These are phyloP conservation scores for Colletotrichum caudatum DNA, from an alignment of 2,329 filamentous ascomycete genomes.

Conservation along the genomic window DNA sequence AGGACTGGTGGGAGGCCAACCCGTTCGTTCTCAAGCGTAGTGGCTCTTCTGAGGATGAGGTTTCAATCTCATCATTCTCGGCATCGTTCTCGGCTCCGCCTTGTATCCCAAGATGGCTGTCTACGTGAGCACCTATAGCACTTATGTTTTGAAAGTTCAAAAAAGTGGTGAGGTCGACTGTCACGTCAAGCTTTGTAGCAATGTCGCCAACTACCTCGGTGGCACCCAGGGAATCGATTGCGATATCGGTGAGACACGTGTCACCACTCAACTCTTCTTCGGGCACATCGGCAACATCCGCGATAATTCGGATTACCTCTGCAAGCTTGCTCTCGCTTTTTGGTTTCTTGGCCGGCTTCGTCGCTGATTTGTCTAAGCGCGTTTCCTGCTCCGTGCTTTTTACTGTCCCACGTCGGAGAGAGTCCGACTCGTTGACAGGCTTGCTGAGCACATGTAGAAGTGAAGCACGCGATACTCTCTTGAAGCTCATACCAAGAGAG, in stretches of 20 bases:
- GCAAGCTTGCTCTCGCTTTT: background rate
- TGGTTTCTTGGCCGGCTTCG: accelerated
- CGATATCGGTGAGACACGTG: background rate
- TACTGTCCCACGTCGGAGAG: accelerated
- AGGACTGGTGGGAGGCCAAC: no score
- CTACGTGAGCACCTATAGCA: slow-evolving; percentile 11
- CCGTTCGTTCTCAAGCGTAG: no score
- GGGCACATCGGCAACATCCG: slow-evolving; percentile 10
- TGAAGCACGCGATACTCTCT: background rate
- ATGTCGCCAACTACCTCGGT: slow-evolving; percentile 18
- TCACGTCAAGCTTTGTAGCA: background rate
- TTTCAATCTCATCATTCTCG: background rate
- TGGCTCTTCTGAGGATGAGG: background rate
- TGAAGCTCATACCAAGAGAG: slow-evolving; percentile 17
- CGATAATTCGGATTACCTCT: slow-evolving; percentile 7
- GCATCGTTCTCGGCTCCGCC: accelerated
- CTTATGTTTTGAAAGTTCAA: slow-evolving; percentile 2
- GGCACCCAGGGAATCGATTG: slow-evolving; percentile 16
- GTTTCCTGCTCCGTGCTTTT: accelerated
- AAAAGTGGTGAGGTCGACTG: slow-evolving; percentile 10
- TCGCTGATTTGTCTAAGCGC: accelerated
- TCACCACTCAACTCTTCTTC: background rate
- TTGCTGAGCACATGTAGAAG: background rate
- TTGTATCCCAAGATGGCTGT: slow-evolving; percentile 12
- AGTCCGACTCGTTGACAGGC: background rate